Evolutionary conservation across 2,329 filamentous ascomycete genomes (phyloP).

Genomic region (Colletotrichum neosansevieriae): DNA sequence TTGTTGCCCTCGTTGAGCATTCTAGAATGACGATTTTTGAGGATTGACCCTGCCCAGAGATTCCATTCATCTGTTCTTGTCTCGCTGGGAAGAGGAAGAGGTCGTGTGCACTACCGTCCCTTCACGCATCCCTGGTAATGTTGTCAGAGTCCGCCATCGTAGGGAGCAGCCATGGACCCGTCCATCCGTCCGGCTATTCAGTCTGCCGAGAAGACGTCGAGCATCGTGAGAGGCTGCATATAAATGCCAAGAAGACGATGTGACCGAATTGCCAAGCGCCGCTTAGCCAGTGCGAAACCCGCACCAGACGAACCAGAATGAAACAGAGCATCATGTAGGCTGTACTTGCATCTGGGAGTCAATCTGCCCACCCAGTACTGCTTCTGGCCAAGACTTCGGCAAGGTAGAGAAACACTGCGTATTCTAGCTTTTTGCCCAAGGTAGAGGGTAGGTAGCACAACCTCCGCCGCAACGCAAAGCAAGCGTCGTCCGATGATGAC

Average conservation of each 20-base stretch:
- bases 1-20: slow-evolving; percentile 7
- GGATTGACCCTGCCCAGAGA: slow-evolving; percentile 11
- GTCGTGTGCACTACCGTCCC: slow-evolving; percentile 6
- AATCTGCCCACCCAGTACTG: neutral
- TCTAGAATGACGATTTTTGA: neutral
- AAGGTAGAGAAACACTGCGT: neutral
- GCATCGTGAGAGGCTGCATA: neutral
- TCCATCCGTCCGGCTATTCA: slow-evolving; percentile 14
- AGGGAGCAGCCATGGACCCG: neutral
- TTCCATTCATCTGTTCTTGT: slow-evolving; percentile 5
- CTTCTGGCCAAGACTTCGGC: neutral
- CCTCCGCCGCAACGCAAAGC: slow-evolving; percentile 6
- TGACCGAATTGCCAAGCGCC: slow-evolving; percentile 29
- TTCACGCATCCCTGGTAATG: neutral
- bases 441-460: neutral
- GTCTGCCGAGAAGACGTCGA: slow-evolving; percentile 17
- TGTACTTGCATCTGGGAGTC: slow-evolving; percentile 6
- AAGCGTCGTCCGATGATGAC: slow-evolving; percentile 10
- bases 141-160: slow-evolving; percentile 1
- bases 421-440: neutral
- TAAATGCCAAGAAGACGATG: slow-evolving; percentile 28
- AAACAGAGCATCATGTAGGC: slow-evolving; percentile 15
- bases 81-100: slow-evolving; percentile 3
- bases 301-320: slow-evolving; percentile 36
- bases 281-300: slow-evolving; percentile 27